Base-by-base conservation (phyloP, 2,329 filamentous ascomycete genomes). In the Graphilbum fragrans region DNA sequence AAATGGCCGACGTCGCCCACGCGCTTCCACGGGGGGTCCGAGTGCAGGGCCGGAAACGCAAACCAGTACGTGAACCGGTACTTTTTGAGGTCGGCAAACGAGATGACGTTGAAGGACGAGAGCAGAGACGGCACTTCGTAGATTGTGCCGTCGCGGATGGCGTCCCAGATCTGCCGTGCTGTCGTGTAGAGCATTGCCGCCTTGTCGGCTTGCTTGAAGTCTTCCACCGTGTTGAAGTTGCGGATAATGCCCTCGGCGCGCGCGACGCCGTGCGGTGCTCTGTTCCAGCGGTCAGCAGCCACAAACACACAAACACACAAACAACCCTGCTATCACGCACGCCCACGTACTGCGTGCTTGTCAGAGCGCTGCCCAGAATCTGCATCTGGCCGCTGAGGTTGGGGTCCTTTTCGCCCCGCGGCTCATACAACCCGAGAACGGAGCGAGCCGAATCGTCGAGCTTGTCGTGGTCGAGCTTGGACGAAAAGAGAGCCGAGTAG, bases 1-100 rank as follows among this genome's bases (percentile, higher is more conserved):
- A 96, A 62, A 37, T 59, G 69, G 41, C 66, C 62, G 37, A 74
- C 64, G 9, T 66, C 66, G 2, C 67, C 71, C 2, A 69, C 60
- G 39, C 80, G 67, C 51, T 75, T 80, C 92, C 92, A 98, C 22
- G 72, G 68, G 2, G 86, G 86, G 41, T 90, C 81, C 4, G 90
- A 94, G 57, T 94, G 88, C 35, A 98, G 70, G 16, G 90, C 87
- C 1, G 92, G 92, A 55, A 94, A 98, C 5, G 83, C 90, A 60
- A 96, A 96, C 79, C 93, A 94, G 63, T 96, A 96, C n/a, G 82
- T 86, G 58, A 96, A 95, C 48, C 81, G 86, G 65, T 96, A 96
- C 57, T 93, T 95, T 61, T 98, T 98, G 27, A 98, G 72, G 56
- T 98, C 90, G 47, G 92, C 90, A 58, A 86, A 98, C 16, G 86